Evolutionary conservation across 345 rosid genomes (phyloP), one percentile per base, ranked within the genome.

Genomic region (Geranium rotundifolium): DNA sequence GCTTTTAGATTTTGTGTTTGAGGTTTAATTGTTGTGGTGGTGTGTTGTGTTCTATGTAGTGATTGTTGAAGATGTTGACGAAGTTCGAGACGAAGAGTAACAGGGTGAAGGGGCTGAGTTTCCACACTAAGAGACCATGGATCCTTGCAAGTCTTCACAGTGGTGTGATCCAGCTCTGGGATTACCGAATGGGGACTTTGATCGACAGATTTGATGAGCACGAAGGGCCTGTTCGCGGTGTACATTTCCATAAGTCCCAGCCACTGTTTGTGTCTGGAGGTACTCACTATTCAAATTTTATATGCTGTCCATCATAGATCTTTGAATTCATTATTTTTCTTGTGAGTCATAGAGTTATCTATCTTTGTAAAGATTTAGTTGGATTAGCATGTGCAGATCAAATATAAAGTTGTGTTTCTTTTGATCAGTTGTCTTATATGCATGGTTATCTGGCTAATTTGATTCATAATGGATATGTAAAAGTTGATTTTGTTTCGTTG

Each of bases 151-250:
- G 67, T 52, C 63, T 69, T 57, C 72, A 58, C 60, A 63, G 39
- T 16, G 63, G 60, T 17, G 72, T 20, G 59, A 69, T 69, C 63
- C 61, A 37, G 61, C 56, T 67, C 37, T 68, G 71, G 62, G 62
- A 62, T 41, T 68, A 68, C 41, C 41, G 62, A 3, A 62, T 55
- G 64, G 58, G 73, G n/a, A 70, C 63, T 13, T 34, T 70, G 7
- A 57, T 65, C 46, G 65, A 57, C 29, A 10, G 29, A 1, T 56
- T 56, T 1, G 68, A 41, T 4, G 39, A 55, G 57, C 23, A 64
- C 10, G 57, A 59, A 17, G 71, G 67, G 10, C 65, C 63, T 1
- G 55, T 54, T 13, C 54, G 61, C 5, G 39, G 61, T 7, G 37
- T 67, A 27, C 57, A 61, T 19, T 65, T 62, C 34, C 49, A 39